Conservation (phyloP, 768 basidiomycete species). For the Wakefieldia striispora region DNA sequence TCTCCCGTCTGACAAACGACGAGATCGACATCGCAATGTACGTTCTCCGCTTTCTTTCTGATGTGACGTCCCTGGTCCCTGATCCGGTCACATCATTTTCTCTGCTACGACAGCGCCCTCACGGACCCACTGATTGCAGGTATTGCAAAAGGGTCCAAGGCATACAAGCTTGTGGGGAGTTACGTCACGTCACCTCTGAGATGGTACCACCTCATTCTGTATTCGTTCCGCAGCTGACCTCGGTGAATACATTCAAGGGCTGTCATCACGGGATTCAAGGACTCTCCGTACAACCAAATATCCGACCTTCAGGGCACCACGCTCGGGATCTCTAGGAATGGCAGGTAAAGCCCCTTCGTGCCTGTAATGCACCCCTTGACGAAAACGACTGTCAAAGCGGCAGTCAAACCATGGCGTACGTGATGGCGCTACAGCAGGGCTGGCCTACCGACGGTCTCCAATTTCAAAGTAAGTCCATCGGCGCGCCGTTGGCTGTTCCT, state of each 20-base stretch:
- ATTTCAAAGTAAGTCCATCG: constrained; percentile 58
- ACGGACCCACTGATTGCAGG: constrained; percentile 92
- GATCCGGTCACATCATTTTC: background rate
- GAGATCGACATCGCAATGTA: constrained; percentile 85
- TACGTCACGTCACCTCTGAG: constrained; percentile 88
- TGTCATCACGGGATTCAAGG: constrained; percentile 76
- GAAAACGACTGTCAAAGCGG: constrained; percentile 45
- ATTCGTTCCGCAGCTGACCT: background rate
- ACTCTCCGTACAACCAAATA: constrained; percentile 67
- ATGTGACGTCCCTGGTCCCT: background rate
- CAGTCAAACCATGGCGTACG: constrained; percentile 93
- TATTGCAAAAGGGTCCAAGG: constrained; percentile 77
- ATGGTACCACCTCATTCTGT: constrained; percentile 48
- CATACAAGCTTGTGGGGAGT: constrained; percentile 90
- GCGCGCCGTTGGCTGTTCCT: too few species aligned
- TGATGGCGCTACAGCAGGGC: constrained; percentile 86
- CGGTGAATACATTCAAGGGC: constrained; percentile 53
- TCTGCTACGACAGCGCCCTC: constrained; percentile 57
- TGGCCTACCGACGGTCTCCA: constrained; percentile 66
- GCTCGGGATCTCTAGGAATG: constrained; percentile 85
- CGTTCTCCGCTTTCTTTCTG: constrained; percentile 18
- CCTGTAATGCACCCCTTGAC: background rate
- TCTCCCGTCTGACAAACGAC: constrained; percentile 67
- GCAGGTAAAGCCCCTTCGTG: constrained; percentile 50
- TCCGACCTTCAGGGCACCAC: constrained; percentile 75